Percentiles rank a stretch among this genome's conserved stretches.
These are phyloP conservation scores for Penicillium cataractarum DNA, from an alignment of 495 filamentous ascomycete genomes.

Conservation along the genomic window DNA sequence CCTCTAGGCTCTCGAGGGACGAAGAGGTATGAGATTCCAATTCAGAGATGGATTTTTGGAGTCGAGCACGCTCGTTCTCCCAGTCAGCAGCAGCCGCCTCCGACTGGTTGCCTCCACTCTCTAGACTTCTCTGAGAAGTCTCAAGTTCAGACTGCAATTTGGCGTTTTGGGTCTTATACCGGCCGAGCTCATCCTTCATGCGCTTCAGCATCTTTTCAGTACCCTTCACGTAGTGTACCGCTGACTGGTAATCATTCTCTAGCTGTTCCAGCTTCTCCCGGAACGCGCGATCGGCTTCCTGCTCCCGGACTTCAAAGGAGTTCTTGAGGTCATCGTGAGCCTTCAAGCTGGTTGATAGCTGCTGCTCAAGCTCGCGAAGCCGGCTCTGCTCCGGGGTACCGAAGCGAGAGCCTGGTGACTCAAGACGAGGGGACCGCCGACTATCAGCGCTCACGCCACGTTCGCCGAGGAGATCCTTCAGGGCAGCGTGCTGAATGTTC, in stretches of 20 bases:
- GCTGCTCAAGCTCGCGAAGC: constrained; percentile 87
- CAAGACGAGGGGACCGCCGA: constrained; percentile 59
- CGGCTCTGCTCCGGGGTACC: constrained; percentile 79
- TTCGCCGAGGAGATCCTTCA: constrained; percentile 90
- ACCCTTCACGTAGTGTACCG: constrained; percentile 98
- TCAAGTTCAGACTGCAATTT: constrained; percentile 80
- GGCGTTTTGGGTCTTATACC: constrained; percentile 85
- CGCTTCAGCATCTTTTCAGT: constrained; percentile 99
- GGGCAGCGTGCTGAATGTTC: constrained; percentile 83
- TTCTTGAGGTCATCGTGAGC: constrained; percentile 83
- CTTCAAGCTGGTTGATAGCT: constrained; percentile 75
- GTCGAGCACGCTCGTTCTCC: constrained; percentile 72
- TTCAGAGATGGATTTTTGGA: constrained; percentile 66
- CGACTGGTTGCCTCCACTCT: constrained; percentile 34
- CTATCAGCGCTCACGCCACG: constrained; percentile 71
- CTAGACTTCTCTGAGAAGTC: constrained; percentile 48
- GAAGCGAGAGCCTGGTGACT: constrained; percentile 74
- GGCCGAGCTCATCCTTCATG: constrained; percentile 93
- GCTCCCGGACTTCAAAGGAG: constrained; percentile 72
- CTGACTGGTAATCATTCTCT: constrained; percentile 97
- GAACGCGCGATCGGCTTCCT: constrained; percentile 83
- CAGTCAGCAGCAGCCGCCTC: constrained; percentile 60
- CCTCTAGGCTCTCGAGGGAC: constrained; percentile 69
- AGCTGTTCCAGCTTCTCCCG: constrained; percentile 90
- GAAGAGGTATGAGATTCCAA: constrained; percentile 68